Conservation (phyloP, 2,329 filamentous ascomycete genomes). For the Colletotrichum chrysophilum region DNA sequence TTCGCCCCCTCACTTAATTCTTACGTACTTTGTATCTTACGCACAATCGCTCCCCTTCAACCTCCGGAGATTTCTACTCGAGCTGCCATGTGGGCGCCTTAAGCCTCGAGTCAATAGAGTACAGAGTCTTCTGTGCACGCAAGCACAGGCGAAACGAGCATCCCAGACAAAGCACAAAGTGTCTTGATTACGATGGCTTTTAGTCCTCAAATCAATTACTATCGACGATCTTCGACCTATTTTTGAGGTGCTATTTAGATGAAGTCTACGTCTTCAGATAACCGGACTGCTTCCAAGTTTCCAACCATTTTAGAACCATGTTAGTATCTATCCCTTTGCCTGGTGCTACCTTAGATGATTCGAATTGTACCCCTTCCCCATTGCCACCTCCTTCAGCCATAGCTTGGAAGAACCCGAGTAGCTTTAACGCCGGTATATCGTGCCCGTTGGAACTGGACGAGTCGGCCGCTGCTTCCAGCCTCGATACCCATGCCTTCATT, state of each 20-base stretch:
- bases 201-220: not conserved
- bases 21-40: not conserved
- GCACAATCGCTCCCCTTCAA: not conserved
- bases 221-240: not conserved
- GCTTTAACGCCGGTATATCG: not conserved
- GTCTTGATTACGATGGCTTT: not conserved
- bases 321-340: not conserved
- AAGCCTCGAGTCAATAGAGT: not conserved
- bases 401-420: constrained; percentile 1
- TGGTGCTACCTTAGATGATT: not conserved
- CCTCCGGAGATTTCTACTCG: not conserved
- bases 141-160: not conserved
- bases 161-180: not conserved
- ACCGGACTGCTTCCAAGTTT: not conserved
- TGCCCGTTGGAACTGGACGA: not conserved
- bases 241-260: not conserved
- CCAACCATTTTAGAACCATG: not conserved
- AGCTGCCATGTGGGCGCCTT: not conserved
- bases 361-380: not conserved
- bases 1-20: not conserved
- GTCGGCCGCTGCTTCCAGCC: not conserved
- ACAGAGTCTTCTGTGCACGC: not conserved
- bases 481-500: not conserved
- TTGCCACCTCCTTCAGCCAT: not conserved
- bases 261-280: not conserved